Percentiles rank a stretch among this genome's conserved stretches.
phyloP scores from a whole-genome alignment of 2,329 filamentous ascomycete genomes.

The Talaromyces sp. region DNA sequence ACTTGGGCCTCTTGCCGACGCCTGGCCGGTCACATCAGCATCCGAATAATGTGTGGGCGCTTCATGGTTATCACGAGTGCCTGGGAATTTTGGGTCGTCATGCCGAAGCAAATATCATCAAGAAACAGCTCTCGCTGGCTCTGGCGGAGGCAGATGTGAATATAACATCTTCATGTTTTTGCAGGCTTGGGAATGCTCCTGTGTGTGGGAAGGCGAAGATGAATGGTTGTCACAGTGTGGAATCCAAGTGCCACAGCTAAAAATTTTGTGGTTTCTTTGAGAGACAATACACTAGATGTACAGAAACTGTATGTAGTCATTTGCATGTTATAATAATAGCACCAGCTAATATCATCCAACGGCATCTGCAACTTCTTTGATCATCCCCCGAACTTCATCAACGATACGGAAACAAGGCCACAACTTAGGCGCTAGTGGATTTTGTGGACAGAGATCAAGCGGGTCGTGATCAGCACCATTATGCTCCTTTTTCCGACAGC shows the following conservation, averaged over 20 bases:
- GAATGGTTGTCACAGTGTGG: constrained; percentile 4
- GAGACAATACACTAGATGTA: not conserved
- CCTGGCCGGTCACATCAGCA: constrained; percentile 43
- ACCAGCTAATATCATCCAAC: constrained; percentile 7
- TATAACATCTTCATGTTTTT: constrained; percentile 52
- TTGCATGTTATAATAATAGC: not conserved
- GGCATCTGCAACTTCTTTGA: constrained; percentile 18
- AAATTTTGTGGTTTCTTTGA: not conserved
- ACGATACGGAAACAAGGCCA: constrained; percentile 24
- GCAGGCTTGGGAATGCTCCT: not conserved
- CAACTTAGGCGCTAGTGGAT: constrained; percentile 16
- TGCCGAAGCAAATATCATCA: constrained; percentile 24
- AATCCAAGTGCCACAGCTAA: not conserved
- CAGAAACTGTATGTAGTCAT: not conserved
- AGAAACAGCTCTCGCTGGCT: constrained; percentile 44
- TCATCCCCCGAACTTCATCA: constrained; percentile 21
- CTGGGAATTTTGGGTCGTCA: constrained; percentile 46
- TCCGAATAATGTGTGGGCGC: constrained; percentile 65
- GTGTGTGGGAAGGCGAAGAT: not conserved
- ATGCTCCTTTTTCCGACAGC: constrained; percentile 19
- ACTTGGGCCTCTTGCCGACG: constrained; percentile 50
- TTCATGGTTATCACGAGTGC: constrained; percentile 67
- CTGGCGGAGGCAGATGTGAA: constrained; percentile 51
- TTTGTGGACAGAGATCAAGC: constrained; percentile 22
- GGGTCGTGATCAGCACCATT: constrained; percentile 17